Conservation (phyloP, 768 basidiomycete genomes). For the Epithele typhae region DNA sequence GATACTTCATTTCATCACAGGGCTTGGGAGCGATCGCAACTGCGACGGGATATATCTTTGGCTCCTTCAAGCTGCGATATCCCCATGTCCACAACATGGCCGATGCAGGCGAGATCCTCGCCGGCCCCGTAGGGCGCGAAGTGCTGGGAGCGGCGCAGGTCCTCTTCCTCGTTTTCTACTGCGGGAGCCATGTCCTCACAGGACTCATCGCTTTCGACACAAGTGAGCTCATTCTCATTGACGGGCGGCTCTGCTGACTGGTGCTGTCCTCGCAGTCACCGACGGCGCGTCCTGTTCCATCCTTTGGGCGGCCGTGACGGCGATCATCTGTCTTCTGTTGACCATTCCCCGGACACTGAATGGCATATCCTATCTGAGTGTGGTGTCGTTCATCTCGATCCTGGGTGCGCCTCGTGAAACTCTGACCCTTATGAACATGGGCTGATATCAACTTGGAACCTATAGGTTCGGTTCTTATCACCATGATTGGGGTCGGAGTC, state of each 20-base stretch:
- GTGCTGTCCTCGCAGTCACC: constrained; percentile 17
- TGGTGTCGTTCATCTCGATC: constrained; percentile 27
- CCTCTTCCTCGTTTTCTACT: constrained; percentile 26
- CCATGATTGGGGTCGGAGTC: constrained; percentile 28
- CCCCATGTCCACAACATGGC: constrained; percentile 32
- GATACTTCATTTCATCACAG: constrained; percentile 1
- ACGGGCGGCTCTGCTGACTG: too few relatives aligned
- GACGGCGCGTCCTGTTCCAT: constrained; percentile 28
- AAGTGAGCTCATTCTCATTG: constrained; percentile 16
- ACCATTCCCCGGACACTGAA: constrained; percentile 27
- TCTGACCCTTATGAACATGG: background rate
- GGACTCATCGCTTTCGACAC: constrained; percentile 29
- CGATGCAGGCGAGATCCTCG: constrained; percentile 27
- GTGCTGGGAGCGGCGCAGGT: constrained; percentile 27
- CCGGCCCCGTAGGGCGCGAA: constrained; percentile 26
- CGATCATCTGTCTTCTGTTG: constrained; percentile 24
- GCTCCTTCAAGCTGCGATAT: constrained; percentile 27
- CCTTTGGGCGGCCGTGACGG: constrained; percentile 25
- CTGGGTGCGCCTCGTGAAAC: constrained; percentile 10
- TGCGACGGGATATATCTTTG: constrained; percentile 24
- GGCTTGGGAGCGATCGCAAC: constrained; percentile 23
- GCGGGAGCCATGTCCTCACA: constrained; percentile 28
- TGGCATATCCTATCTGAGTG: constrained; percentile 27
- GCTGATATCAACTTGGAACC: background rate
- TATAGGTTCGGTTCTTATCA: constrained; percentile 26